These are phyloP conservation scores for Hypoxylon sp. DNA, from an alignment of 2,329 filamentous ascomycete species.

Conservation along the genomic window DNA sequence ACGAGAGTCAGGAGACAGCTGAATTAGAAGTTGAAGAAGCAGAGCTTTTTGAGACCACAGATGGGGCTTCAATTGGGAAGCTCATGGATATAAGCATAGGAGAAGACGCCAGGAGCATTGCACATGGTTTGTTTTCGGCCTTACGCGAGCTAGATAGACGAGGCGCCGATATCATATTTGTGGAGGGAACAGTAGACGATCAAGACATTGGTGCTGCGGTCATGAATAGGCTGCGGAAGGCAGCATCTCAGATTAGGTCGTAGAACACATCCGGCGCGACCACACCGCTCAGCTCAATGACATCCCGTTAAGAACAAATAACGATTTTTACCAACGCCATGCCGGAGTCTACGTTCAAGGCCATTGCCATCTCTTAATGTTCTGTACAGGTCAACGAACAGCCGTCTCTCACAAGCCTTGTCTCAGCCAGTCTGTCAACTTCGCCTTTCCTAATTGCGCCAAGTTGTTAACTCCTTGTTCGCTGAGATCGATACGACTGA, in stretches of 20 bases:
- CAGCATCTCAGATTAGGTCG: slow-evolving; percentile 71
- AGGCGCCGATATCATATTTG: slow-evolving; percentile 85
- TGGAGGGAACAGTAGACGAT: slow-evolving; percentile 86
- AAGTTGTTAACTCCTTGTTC: slow-evolving; percentile 96
- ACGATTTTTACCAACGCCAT: slow-evolving; percentile 50
- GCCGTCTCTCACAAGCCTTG: slow-evolving; percentile 74
- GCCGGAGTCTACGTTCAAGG: slow-evolving; percentile 46
- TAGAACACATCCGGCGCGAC: slow-evolving; percentile 56
- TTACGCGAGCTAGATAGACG: slow-evolving; percentile 85
- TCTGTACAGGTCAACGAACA: slow-evolving; percentile 9
- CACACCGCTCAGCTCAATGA: slow-evolving; percentile 41
- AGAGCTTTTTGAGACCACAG: slow-evolving; percentile 54
- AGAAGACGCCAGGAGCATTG: slow-evolving; percentile 77
- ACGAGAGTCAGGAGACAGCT: slow-evolving; percentile 45
- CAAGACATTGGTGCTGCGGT: slow-evolving; percentile 88
- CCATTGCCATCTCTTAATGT: slow-evolving; percentile 32
- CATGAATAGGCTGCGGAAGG: slow-evolving; percentile 86
- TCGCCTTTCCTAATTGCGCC: slow-evolving; percentile 92
- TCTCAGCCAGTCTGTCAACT: slow-evolving; percentile 90
- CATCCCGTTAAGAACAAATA: slow-evolving; percentile 45
- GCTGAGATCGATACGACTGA: slow-evolving; percentile 94
- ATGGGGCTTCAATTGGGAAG: slow-evolving; percentile 54
- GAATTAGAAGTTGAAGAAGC: slow-evolving; percentile 58
- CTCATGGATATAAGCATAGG: slow-evolving; percentile 82
- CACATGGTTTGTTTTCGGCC: slow-evolving; percentile 88